phyloP scores from a whole-genome alignment of 2,329 filamentous ascomycete species.

The Zasmidium angulare region DNA sequence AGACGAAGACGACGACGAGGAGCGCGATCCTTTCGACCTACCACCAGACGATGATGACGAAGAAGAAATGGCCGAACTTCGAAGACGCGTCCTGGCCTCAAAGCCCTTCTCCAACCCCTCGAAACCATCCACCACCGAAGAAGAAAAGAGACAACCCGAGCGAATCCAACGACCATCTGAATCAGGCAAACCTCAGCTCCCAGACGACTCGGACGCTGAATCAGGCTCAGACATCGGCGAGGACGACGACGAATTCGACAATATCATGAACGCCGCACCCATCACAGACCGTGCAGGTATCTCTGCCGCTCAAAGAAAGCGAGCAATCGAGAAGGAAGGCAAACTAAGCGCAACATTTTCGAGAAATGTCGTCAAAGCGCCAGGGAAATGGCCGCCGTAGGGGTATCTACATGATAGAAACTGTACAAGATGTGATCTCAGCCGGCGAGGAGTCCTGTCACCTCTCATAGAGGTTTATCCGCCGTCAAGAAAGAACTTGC shows the following conservation, averaged over 20 bases:
- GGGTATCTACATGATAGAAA: background rate
- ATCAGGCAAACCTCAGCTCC: slow-evolving; percentile 35
- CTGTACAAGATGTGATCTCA: background rate
- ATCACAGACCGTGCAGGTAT: slow-evolving; percentile 84
- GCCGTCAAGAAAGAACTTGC: background rate
- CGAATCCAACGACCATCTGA: slow-evolving; percentile 60
- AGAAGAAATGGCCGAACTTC: slow-evolving; percentile 88
- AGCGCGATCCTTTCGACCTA: slow-evolving; percentile 70
- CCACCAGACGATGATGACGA: slow-evolving; percentile 78
- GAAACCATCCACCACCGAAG: slow-evolving; percentile 35
- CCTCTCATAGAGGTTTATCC: background rate
- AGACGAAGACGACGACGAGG: slow-evolving; percentile 49
- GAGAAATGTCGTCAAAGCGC: slow-evolving; percentile 49
- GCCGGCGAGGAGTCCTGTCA: background rate
- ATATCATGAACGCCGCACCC: slow-evolving; percentile 87
- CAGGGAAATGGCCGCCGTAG: slow-evolving; percentile 42
- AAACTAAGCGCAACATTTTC: slow-evolving; percentile 50
- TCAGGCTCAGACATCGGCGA: slow-evolving; percentile 68
- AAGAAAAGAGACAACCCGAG: slow-evolving; percentile 58
- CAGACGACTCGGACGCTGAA: slow-evolving; percentile 62
- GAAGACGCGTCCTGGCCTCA: slow-evolving; percentile 84
- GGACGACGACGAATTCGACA: slow-evolving; percentile 81
- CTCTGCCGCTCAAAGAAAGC: slow-evolving; percentile 59
- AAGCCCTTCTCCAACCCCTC: slow-evolving; percentile 72
- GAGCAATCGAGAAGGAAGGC: slow-evolving; percentile 47